Base-by-base conservation (phyloP, 805 yeast species). In the Spathaspora sp. region DNA sequence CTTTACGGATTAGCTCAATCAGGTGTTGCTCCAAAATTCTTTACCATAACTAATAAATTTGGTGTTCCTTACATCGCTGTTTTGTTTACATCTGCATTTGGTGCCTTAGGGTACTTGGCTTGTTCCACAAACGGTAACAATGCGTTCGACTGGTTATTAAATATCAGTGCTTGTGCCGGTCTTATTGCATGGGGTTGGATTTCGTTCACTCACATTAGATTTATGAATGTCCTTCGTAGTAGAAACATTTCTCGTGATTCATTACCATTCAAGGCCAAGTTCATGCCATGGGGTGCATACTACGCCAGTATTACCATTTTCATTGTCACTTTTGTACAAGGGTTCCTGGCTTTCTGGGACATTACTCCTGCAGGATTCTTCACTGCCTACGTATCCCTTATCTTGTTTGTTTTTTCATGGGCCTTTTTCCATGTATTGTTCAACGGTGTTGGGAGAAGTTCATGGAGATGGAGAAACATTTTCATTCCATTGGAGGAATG, bases 121-220 rank as follows among this genome's bases (percentile, higher is more conserved):
- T 70, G 70, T 42, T 76, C 85, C 5, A 65, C 70, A 18, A 71
- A 78, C 51, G 87, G 87, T 52, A 62, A 65, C 42, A 74, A 77
- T 3, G 91, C 84, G 29, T 87, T 87, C 70, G 71, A 78, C 61
- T 87, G 92, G 92, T 73, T 87, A 53, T 69, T 86, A 57, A 86
- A 85, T 65, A 85, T 87, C 59, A 80, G 89, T n/a, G 87, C 88
- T 28, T 85, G 86, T 47, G 85, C 91, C 10, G 92, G 92, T 53
- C 76, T 86, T 57, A 83, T 86, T 58, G 78, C 88, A 16, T 85
- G 93, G 93, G 77, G 82, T 49, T 79, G 82, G 64, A 85, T 86
- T 55, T 75, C 83, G 23, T 66, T 78, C 46, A 74, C 87, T 2
- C 91, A 86, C 67, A 68, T 86, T 52, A 75, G 91, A 64, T 87